Evolutionary conservation across 2,329 filamentous ascomycete genomes (phyloP).

Genomic region (Juglanconis sp.): DNA sequence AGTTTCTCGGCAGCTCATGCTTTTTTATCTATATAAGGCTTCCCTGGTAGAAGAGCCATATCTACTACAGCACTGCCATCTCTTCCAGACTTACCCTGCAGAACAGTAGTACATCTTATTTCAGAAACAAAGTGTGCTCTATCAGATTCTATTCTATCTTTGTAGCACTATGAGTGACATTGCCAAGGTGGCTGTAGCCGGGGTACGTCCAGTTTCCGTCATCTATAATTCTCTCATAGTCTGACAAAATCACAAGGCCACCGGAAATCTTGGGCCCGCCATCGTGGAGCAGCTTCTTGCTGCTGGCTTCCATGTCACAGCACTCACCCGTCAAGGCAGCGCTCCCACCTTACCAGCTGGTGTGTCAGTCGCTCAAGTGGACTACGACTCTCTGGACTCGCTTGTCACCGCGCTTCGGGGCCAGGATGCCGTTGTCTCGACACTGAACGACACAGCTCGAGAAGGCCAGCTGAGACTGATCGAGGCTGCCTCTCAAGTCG

Average conservation of each 20-base stretch:
- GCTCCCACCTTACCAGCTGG: constrained; percentile 29
- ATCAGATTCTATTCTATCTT: background rate
- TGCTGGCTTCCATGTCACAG: constrained; percentile 46
- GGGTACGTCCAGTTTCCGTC: background rate
- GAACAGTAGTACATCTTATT: too few species aligned
- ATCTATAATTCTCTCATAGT: background rate
- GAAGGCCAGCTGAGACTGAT: background rate
- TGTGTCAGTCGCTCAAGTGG: constrained; percentile 41
- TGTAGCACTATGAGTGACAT: background rate
- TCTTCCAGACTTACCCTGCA: too few species aligned
- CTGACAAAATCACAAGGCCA: background rate
- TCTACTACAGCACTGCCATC: too few species aligned
- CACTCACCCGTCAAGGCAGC: constrained; percentile 47
- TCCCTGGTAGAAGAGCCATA: too few species aligned
- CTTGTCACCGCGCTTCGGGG: background rate
- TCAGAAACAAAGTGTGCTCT: background rate
- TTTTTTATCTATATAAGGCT: too few species aligned
- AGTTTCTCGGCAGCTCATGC: too few species aligned
- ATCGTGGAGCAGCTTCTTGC: constrained; percentile 28
- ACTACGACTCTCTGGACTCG: constrained; percentile 41
- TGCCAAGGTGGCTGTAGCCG: background rate
- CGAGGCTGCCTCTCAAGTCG: constrained; percentile 1
- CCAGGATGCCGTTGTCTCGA: constrained; percentile 7
- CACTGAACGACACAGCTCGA: background rate
- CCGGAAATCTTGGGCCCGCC: constrained; percentile 29